Percentiles rank a stretch among this genome's conserved stretches.
Evolutionary conservation across 2,329 filamentous ascomycete genomes (phyloP).

Genomic region (Diplodia sapinea): DNA sequence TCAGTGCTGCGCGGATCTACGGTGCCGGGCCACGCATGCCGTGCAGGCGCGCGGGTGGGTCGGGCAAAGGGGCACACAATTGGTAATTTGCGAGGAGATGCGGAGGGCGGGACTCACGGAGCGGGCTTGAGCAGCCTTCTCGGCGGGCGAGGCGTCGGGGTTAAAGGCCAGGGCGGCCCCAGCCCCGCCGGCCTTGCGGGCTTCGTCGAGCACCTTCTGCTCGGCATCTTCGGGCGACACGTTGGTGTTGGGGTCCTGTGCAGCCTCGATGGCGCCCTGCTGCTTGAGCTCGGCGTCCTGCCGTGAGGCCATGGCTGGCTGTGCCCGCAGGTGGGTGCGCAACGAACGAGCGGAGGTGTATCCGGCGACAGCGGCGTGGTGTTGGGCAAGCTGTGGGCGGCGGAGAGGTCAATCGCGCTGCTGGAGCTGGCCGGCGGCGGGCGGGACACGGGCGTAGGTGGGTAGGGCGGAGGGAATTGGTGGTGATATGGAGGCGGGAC

Average conservation of each 20-base stretch:
- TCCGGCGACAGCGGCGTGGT: conserved; percentile 20
- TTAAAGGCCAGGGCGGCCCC: conserved; percentile 84
- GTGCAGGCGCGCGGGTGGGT: conserved; percentile 27
- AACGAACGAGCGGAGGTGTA: conserved; percentile 12
- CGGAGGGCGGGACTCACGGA: conserved; percentile 63
- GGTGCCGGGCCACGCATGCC: conserved; percentile 25
- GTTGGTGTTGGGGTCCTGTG: conserved; percentile 70
- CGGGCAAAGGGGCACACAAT: conserved; percentile 26
- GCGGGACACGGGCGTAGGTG: conserved; percentile 10
- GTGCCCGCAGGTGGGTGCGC: conserved; percentile 21
- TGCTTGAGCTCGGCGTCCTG: conserved; percentile 71
- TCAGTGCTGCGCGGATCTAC: conserved; percentile 30
- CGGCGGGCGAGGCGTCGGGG: conserved; percentile 78
- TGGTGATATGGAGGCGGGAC: neutral
- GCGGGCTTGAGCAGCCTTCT: conserved; percentile 81
- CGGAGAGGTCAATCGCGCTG: conserved; percentile 12
- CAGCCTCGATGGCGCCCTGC: conserved; percentile 79
- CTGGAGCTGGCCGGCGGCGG: neutral
- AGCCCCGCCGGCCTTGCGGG: conserved; percentile 75
- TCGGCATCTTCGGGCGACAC: conserved; percentile 75
- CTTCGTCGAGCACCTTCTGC: conserved; percentile 75
- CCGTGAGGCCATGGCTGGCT: conserved; percentile 29
- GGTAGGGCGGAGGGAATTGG: conserved; percentile 6
- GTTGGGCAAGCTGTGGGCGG: conserved; percentile 1
- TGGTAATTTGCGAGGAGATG: conserved; percentile 16